A percentile compares a stretch with the other conserved stretches of the same genome.
Evolutionary conservation across 306 rosid species (phyloP).

Genomic region (Mimosa pudica): DNA sequence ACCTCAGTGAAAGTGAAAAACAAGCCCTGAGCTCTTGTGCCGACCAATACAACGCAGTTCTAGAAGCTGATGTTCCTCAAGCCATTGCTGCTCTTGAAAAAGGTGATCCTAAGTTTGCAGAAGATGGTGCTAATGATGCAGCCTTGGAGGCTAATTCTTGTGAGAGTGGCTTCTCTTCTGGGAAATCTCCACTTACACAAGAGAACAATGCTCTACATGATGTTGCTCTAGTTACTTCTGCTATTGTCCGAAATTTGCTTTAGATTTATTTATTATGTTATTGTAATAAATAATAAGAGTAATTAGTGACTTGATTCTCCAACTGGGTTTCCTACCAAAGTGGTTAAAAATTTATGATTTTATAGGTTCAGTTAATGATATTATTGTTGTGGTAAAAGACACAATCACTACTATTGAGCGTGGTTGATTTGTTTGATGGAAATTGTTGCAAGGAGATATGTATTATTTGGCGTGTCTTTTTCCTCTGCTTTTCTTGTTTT

Average conservation of each 20-base stretch:
- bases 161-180: conserved; percentile 35
- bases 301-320: not conserved
- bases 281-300: too few species aligned
- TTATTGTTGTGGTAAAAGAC: too few species aligned
- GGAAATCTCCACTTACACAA: conserved; percentile 40
- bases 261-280: not conserved
- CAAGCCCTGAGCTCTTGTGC: conserved; percentile 35
- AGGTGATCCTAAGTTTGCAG: conserved; percentile 48
- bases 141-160: conserved; percentile 39
- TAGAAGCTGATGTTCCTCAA: conserved; percentile 43
- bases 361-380: not conserved
- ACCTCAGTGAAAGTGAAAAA: not conserved
- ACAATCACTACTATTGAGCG: not conserved
- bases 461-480: not conserved
- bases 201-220: conserved; percentile 35
- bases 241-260: conserved; percentile 46
- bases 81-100: conserved; percentile 42
- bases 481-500: not conserved
- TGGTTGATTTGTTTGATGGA: not conserved
- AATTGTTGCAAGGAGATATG: not conserved
- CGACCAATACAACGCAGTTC: conserved; percentile 21
- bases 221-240: conserved; percentile 36
- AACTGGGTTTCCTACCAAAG: not conserved
- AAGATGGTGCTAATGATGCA: conserved; percentile 42
- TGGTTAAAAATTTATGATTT: not conserved